Conservation (phyloP, 768 basidiomycete genomes). For the Phylloporus sp. region DNA sequence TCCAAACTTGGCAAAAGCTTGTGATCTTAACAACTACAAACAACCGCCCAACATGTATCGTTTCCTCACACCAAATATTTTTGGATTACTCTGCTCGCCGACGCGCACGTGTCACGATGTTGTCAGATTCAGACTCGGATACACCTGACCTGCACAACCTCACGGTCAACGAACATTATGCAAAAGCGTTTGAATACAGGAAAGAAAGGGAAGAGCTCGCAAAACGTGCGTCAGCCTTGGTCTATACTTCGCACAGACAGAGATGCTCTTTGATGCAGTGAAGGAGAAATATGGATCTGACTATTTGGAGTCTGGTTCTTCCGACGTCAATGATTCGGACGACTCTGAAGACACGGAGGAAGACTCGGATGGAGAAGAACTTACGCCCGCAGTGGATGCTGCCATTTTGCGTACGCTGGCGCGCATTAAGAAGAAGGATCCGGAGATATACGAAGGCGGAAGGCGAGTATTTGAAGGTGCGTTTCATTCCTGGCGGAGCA, state of each 20-base stretch:
- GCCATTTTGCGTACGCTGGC: conserved; percentile 90
- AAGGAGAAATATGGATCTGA: conserved; percentile 87
- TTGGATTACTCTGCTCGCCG: neutral
- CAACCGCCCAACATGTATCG: conserved; percentile 1
- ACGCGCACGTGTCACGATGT: neutral
- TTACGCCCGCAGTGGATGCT: conserved; percentile 89
- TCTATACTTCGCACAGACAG: too few relatives aligned
- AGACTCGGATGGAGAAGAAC: conserved; percentile 91
- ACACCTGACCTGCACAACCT: too few relatives aligned
- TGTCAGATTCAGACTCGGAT: too few relatives aligned
- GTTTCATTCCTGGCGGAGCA: neutral
- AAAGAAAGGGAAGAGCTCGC: too few relatives aligned
- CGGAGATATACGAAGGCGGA: conserved; percentile 70
- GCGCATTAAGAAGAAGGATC: conserved; percentile 76
- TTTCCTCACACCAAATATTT: neutral
- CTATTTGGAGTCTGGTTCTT: conserved; percentile 33
- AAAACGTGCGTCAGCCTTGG: too few relatives aligned
- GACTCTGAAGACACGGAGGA: conserved; percentile 79
- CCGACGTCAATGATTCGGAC: conserved; percentile 34
- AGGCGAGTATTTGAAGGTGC: conserved; percentile 80
- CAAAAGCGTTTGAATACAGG: too few relatives aligned
- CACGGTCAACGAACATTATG: too few relatives aligned
- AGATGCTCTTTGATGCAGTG: conserved; percentile 46
- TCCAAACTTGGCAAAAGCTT: neutral
- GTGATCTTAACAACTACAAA: conserved; percentile 17